These are phyloP conservation scores for Lolium multiflorum DNA, from an alignment of 176 grass and related monocot species.

Conservation along the genomic window DNA sequence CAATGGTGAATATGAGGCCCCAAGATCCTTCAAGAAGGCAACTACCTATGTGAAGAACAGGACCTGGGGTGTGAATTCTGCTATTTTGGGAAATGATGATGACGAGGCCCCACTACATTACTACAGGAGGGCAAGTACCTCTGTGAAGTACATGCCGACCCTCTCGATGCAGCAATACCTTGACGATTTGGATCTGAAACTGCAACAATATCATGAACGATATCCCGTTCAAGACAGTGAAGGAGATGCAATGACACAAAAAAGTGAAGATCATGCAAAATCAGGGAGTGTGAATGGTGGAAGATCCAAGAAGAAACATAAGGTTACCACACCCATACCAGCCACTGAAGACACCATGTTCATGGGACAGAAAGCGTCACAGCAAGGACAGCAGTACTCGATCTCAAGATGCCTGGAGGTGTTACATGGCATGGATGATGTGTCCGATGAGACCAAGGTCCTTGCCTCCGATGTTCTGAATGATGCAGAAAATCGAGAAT, in stretches of 20 bases:
- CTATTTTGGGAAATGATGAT: not conserved
- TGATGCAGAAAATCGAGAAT: slow-evolving; percentile 19
- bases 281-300: not conserved
- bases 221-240: too few relatives aligned
- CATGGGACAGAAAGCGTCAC: not conserved
- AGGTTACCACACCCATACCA: not conserved
- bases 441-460: slow-evolving; percentile 33
- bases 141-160: not conserved
- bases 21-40: not conserved
- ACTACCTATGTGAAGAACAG: not conserved
- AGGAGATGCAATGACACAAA: too few relatives aligned
- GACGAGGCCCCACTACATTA: not conserved
- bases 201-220: too few relatives aligned
- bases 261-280: not conserved
- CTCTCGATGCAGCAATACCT: not conserved
- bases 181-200: not conserved
- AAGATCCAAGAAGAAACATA: slow-evolving; percentile 4
- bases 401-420: slow-evolving; percentile 13
- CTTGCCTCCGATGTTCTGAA: slow-evolving; percentile 25
- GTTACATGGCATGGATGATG: slow-evolving; percentile 22
- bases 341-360: not conserved
- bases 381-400: slow-evolving; percentile 7
- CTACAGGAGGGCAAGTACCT: not conserved
- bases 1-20: not conserved
- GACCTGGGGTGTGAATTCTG: not conserved